Evolutionary conservation across 1,284 basidiomycete genomes (phyloP), one percentile per base, ranked within the genome.

Genomic region (Pseudozyma flocculosa): DNA sequence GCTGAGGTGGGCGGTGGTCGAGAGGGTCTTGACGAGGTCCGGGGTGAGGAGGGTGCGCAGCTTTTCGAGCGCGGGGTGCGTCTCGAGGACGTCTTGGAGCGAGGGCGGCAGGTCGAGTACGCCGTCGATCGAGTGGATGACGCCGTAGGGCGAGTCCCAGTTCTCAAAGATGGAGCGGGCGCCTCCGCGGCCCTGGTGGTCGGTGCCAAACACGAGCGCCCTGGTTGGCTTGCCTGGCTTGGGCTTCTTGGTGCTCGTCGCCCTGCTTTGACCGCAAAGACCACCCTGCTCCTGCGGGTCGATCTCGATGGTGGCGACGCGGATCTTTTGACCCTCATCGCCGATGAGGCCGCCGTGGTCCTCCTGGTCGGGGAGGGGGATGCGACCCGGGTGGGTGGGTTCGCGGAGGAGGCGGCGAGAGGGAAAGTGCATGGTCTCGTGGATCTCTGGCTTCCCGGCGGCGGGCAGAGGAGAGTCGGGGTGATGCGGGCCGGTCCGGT

Each of bases 401-500:
- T 86, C 86, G 4, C 87, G 88, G 47, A 86, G 75, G 5, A 91
- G 90, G 72, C 92, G 82, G 88, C 91, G 92, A 10, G 92, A 92
- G 1, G 89, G 86, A 54, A 82, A 82, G 1, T 73, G 74, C 43
- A 75, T 46, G 14, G 74, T 71, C 21, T 56, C 61, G 18, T 68
- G 61, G 58, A 73, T 61, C 32, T 52, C 43, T 8, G 70, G 67
- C 17, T 43, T 47, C 50, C 85, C 82, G 13, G 43, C 43, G 23
- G 57, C 39, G 7, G 80, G 48, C 82, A 82, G 30, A 89, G 89
- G 79, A 82, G 92, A 61, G 87, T 86, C 3, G 90, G 81, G 54
- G 21, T 50, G 42, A 19, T 66, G 63, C 9, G 46, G 0, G 90
- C 91, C 65, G 82, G 72, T 78, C n/a, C n/a, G n/a, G 85, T 58